Evolutionary conservation across 2,329 filamentous ascomycete species (phyloP), one percentile per base, ranked within the genome.

Genomic region (Alternaria triticina): DNA sequence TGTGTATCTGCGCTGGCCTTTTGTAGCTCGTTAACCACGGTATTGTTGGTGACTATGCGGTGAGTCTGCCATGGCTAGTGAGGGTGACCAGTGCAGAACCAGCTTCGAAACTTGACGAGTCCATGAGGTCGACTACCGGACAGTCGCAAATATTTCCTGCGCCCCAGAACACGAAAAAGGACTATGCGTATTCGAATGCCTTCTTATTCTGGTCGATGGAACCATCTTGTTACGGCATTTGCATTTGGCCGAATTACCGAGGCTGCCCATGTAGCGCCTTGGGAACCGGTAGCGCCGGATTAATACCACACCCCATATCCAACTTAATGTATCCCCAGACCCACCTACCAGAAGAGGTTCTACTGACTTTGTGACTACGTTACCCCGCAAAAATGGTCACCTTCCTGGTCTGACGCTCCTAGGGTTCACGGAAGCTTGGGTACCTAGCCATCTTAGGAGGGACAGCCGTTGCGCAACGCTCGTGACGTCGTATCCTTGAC

Each of bases 241-340:
- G 12, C 15, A 51, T 52, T 58, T n/a, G 25, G 15, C 66, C 61
- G 59, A 57, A 62, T 27, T 67, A 40, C 64, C 62, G 51, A 55
- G 23, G 40, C 54, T 60, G 27, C 13, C 15, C 4, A 8, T 10
- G 11, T 57, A 49, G 45, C 44, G 30, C 33, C 40, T 43, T 13
- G 33, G 15, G 52, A 27, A 56, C 30, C 28, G 62, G 57, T 49
- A 54, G 28, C 33, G 36, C 57, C 59, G 54, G 45, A 61, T 50
- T 47, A 65, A 65, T 58, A 56, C 22, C 46, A 59, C 50, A 55
- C 36, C 28, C 51, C 57, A 40, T 52, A 57, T 52, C 45, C 57
- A 58, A 58, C 20, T 60, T 46, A 65, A 63, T 59, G 9, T 62
- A 58, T 46, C 59, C 62, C 65, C 62, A 65, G 57, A 51, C 12